Evolutionary conservation across 192 early-diverging fungal genomes (phyloP), one percentile per base, ranked within the genome.

Genomic region (Umbelopsis ramanniana): DNA sequence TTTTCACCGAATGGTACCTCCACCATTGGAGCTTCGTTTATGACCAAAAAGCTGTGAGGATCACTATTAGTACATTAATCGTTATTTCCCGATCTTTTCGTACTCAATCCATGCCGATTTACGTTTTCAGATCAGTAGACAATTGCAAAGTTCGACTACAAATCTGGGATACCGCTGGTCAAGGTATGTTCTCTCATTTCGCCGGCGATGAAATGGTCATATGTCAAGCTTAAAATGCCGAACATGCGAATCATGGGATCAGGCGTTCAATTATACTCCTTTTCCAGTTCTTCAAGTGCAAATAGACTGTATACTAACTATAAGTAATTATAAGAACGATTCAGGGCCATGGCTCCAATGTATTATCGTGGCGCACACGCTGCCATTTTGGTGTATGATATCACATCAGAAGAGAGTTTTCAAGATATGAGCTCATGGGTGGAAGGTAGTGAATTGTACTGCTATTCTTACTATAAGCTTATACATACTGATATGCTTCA

Each of bases 81-180:
- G 29, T 29, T 29, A 52, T 57, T 72, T 69, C 29, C 35, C 11
- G 15, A 10, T 46, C 40, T 43, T 24, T 43, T 73, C 43, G 21
- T 38, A 11, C 57, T 46, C 14, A 47, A 70, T 70, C 46, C 21
- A 50, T 53, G n/a, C 70, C 47, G 26, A 37, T 9, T 74, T 9
- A 70, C 54, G n/a, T 54, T 67, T 76, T 46, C 68, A 89, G 87
- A 46, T 78, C 82, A 55, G 83, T 91, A 19, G 91, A 93, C 66
- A 87, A 88, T 60, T 93, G 89, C 79, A 90, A 90, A 81, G 89
- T 90, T 76, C 79, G 90, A 52, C 84, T 93, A 38, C 91, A 93
- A 78, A 91, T 93, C 63, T 93, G 91, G 97, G 96, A 98, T 78
- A 97, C 96, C 11, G 93, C 96, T 14, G 96, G 95, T 0, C 85